Evolutionary conservation across 192 early-diverging fungal species (phyloP).

Genomic region (Allomyces macrogynus): DNA sequence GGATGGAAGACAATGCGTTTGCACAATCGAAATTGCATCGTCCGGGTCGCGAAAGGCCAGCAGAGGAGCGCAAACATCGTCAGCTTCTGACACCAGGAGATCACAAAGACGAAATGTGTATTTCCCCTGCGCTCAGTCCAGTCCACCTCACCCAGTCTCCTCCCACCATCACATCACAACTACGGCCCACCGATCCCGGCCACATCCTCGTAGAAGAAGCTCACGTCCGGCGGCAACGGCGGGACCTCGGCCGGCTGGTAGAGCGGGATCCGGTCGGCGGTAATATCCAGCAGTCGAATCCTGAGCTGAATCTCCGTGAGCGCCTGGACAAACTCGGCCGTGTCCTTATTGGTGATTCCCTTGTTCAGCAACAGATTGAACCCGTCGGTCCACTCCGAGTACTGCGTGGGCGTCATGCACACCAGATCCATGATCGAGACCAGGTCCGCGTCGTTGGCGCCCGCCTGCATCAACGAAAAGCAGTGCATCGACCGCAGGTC

Average conservation of each 20-base stretch:
- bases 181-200: neutral
- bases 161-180: too few species aligned
- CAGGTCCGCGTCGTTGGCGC: constrained; percentile 4
- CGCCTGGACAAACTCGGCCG: constrained; percentile 34
- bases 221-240: constrained; percentile 4
- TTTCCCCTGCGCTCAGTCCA: too few species aligned
- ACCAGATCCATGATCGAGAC: constrained; percentile 31
- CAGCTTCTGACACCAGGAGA: too few species aligned
- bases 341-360: constrained; percentile 38
- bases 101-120: too few species aligned
- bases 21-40: too few species aligned
- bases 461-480: constrained; percentile 1
- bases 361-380: constrained; percentile 49
- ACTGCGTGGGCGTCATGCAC: constrained; percentile 21
- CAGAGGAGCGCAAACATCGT: too few species aligned
- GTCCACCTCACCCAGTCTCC: too few species aligned
- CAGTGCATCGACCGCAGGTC: neutral
- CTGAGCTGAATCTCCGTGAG: constrained; percentile 49
- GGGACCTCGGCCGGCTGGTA: constrained; percentile 1
- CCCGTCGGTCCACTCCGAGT: constrained; percentile 52
- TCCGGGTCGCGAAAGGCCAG: too few species aligned
- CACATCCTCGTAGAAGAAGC: constrained; percentile 5
- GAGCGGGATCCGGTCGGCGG: constrained; percentile 30
- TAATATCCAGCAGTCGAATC: constrained; percentile 40
- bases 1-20: too few species aligned